Base-by-base conservation (phyloP, 2,329 filamentous ascomycete species). In the Pyricularia grisea region DNA sequence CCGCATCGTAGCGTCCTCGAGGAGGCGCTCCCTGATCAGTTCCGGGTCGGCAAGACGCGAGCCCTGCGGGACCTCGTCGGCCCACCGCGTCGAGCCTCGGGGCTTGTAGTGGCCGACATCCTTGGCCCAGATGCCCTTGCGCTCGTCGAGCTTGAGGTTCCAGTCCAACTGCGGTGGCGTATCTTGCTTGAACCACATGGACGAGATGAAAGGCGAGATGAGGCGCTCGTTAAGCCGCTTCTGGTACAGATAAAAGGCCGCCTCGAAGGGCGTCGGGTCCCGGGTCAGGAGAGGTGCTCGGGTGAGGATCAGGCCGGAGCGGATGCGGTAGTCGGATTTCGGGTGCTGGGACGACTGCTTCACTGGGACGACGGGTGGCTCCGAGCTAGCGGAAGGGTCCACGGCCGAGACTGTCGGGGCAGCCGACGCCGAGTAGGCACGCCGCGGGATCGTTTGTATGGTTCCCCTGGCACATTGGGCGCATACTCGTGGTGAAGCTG, bases 181-280 rank as follows among this genome's bases (percentile, higher is more conserved):
- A 76, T 92, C 92, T 74, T 89, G 89, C 83, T 97, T 97, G 87
- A 94, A 97, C 85, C 97, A 99, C 81, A 98, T 95, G 78, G 92
- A 92, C 73, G 92, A 88, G 69, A 91, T 91, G 79, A 98, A 99
- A 1, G 94, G 92, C 4, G 95, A 86, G 25, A 90, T 89, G 68
- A 97, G 85, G 63, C 95, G 92, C 84, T 99, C 95, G 79, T 98
- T 97, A 71, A 99, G 86, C 17, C 95, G 93, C 75, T 94, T 94
- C 82, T 99, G 95, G 82, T 99, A 99, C 78, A 99, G 93, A 84
- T 91, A 97, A 81, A 91, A 98, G 72, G 94, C 86, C 76, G 93
- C 91, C 80, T 99, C 95, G 80, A 99, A 98, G 14, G 92, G 85
- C 42, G 91, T 92, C 68, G 94, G 89, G 71, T 90, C 85, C 73